phyloP scores from a whole-genome alignment of 208 protist species.

The Leishmania aethiopica region DNA sequence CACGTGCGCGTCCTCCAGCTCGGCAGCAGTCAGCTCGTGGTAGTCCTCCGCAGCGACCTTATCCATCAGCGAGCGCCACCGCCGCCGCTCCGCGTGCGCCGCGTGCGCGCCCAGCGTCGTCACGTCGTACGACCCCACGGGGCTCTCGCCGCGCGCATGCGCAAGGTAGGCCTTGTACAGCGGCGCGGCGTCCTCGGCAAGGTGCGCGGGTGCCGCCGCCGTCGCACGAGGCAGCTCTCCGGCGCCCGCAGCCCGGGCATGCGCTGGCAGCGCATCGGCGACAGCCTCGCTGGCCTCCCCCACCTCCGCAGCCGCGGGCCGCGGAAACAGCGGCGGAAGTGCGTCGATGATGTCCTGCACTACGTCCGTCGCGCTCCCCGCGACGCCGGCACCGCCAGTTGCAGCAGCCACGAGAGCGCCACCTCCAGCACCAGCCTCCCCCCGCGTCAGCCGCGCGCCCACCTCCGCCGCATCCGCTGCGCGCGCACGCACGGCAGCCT shows the following conservation, averaged over 20 bases:
- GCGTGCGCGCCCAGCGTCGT: constrained; percentile 49
- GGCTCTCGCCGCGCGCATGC: constrained; percentile 58
- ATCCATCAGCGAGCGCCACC: constrained; percentile 81
- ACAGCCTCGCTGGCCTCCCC: background rate
- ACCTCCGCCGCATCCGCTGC: constrained; percentile 40
- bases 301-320: background rate
- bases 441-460: constrained; percentile 7
- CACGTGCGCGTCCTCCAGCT: constrained; percentile 60
- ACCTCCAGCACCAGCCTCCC: background rate
- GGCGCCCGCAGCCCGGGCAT: background rate
- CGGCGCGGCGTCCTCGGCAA: constrained; percentile 53
- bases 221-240: background rate
- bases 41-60: constrained; percentile 79
- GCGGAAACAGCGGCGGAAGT: constrained; percentile 33
- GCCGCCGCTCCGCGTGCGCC: constrained; percentile 53
- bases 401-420: constrained; percentile 9
- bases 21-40: constrained; percentile 53
- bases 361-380: constrained; percentile 16
- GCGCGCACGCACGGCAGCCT: constrained; percentile 45
- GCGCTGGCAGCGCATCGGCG: background rate
- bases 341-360: constrained; percentile 41
- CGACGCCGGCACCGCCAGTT: constrained; percentile 1
- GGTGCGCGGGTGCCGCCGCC: background rate
- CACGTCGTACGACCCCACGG: constrained; percentile 61
- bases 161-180: constrained; percentile 70